phyloP scores from a whole-genome alignment of 2,329 filamentous ascomycete species.

The Epichloe uncinata region DNA sequence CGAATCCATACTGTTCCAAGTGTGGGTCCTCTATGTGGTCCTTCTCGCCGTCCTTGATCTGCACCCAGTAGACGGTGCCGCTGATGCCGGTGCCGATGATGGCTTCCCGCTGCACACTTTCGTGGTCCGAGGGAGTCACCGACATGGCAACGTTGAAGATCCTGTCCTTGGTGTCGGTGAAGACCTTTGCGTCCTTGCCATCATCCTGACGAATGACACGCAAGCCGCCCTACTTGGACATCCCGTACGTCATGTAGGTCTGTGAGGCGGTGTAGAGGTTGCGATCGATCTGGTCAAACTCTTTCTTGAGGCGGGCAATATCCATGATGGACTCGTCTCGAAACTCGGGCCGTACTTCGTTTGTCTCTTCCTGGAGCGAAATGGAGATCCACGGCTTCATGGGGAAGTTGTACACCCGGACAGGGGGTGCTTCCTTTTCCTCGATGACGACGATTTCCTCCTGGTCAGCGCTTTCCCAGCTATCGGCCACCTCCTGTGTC shows the following conservation, averaged over 20 bases:
- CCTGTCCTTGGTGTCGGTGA: constrained; percentile 81
- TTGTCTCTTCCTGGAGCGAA: constrained; percentile 47
- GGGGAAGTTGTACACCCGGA: constrained; percentile 88
- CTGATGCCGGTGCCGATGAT: constrained; percentile 89
- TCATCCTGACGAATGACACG: constrained; percentile 91
- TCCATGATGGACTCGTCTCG: constrained; percentile 75
- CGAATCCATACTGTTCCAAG: constrained; percentile 74
- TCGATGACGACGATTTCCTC: constrained; percentile 53
- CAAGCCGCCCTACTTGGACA: constrained; percentile 85
- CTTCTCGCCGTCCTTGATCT: constrained; percentile 62
- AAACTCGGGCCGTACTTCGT: constrained; percentile 48
- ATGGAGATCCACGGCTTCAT: constrained; percentile 95
- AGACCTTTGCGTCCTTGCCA: constrained; percentile 81
- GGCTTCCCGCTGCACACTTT: constrained; percentile 53
- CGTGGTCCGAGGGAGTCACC: constrained; percentile 44
- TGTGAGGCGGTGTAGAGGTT: constrained; percentile 82
- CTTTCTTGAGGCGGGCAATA: constrained; percentile 89
- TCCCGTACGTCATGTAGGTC: constrained; percentile 86
- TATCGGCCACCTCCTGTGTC: constrained; percentile 57
- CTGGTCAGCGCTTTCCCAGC: constrained; percentile 80
- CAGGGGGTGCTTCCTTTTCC: constrained; percentile 50
- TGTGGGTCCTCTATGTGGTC: constrained; percentile 68
- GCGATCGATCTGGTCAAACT: constrained; percentile 93
- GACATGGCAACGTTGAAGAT: constrained; percentile 90
- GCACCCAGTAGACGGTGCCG: constrained; percentile 92